These are phyloP conservation scores for Collybia nuda DNA, from an alignment of 768 basidiomycete genomes.

Conservation along the genomic window DNA sequence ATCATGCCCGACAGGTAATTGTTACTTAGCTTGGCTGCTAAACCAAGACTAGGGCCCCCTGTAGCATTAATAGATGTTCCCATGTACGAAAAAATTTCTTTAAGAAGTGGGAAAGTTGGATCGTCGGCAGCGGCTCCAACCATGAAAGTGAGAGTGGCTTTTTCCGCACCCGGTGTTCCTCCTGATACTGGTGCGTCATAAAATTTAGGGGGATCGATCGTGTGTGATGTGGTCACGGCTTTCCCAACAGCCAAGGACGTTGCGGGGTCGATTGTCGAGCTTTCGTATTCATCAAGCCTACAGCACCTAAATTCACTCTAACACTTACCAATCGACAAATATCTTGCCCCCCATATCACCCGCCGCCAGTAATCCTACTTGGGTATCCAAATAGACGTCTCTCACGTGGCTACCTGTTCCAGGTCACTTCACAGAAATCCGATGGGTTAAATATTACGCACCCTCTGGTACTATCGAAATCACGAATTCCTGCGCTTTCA, in stretches of 20 bases:
- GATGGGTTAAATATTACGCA: not conserved
- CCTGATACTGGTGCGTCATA: conserved; percentile 44
- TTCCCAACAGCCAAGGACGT: conserved; percentile 32
- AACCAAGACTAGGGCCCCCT: conserved; percentile 38
- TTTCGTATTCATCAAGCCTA: conserved; percentile 7
- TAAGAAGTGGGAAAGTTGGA: conserved; percentile 29
- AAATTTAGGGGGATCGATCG: conserved; percentile 21
- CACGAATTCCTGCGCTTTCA: conserved; percentile 30
- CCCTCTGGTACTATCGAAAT: conserved; percentile 44
- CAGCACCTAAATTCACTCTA: not conserved
- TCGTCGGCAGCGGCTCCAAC: conserved; percentile 33
- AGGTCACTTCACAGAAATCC: not conserved
- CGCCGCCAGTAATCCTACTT: conserved; percentile 33
- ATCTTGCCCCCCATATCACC: conserved; percentile 32
- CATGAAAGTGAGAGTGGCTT: conserved; percentile 39
- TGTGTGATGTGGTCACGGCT: conserved; percentile 23
- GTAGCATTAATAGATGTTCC: conserved; percentile 34
- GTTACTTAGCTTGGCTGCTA: conserved; percentile 44
- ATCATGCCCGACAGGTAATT: conserved; percentile 43
- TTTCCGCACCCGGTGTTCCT: conserved; percentile 37
- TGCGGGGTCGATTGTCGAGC: conserved; percentile 42
- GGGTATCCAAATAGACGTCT: conserved; percentile 32
- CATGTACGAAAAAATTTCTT: conserved; percentile 31
- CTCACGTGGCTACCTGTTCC: conserved; percentile 34
- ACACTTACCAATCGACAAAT: conserved; percentile 39